Conservation (phyloP, 495 filamentous ascomycete genomes). For the Podospora anserina region DNA sequence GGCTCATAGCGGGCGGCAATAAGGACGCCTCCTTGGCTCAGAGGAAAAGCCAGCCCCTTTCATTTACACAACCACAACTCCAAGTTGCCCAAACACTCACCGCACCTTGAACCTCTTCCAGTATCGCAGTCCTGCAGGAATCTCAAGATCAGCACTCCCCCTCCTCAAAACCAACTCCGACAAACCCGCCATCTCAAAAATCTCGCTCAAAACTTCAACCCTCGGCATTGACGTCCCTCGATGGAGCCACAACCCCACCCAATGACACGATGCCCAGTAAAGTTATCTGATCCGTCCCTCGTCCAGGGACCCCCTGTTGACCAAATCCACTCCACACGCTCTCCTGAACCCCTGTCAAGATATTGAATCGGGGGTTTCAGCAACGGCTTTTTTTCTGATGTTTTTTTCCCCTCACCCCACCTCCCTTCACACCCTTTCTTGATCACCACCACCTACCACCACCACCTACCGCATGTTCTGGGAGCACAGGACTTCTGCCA, state of each 20-base stretch:
- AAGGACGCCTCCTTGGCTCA: background rate
- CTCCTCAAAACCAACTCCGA: background rate
- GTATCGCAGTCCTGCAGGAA: background rate
- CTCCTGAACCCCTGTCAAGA: background rate
- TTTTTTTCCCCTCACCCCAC: slow-evolving; percentile 1
- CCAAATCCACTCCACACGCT: background rate
- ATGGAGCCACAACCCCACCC: background rate
- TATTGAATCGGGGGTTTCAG: background rate
- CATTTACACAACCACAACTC: background rate
- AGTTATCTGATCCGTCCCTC: background rate
- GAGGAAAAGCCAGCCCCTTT: background rate
- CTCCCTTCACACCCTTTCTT: background rate
- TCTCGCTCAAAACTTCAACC: background rate
- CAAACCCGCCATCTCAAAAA: background rate
- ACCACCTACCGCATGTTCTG: background rate
- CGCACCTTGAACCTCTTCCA: background rate
- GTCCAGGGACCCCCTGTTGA: background rate
- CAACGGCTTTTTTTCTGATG: background rate
- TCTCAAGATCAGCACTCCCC: background rate
- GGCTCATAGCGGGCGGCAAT: background rate
- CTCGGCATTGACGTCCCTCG: background rate
- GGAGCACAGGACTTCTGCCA: background rate
- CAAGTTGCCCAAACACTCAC: background rate
- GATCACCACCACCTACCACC: slow-evolving; percentile 1
- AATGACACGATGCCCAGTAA: background rate